Evolutionary conservation across 352 stramenopile species (phyloP), one percentile per base, ranked within the genome.

Genomic region (Globisporangium echinulatum): DNA sequence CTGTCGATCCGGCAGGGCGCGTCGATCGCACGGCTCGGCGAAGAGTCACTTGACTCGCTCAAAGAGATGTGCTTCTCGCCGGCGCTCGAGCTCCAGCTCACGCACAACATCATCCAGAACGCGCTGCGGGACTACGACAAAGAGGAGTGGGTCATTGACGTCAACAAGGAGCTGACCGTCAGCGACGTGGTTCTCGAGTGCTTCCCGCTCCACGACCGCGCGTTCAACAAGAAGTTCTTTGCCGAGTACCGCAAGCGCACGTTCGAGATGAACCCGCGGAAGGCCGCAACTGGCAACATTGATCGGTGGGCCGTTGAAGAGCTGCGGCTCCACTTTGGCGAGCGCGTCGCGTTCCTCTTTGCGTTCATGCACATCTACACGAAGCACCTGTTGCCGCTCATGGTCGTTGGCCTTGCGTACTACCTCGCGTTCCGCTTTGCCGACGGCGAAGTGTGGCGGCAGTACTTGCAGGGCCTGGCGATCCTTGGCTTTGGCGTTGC

Each of bases 321-420:
- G 55, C 67, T 95, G 5, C 85, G 85, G 25, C 70, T 95, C 19
- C 86, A 95, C 60, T 95, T 95, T 66, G 86, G 86, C 19, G 84
- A 94, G 67, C 86, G 84, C 13, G 86, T 95, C n/a, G 86, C 86
- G 36, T 95, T 95, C 60, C 64, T 94, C 7, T 95, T 95, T 60
- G 86, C 86, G 2, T 95, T 94, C 55, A 95, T 95, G 84, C 82
- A 94, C 63, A 92, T 94, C 63, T 95, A 95, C 73, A 93, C 79
- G 43, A 95, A 95, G 70, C 82, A 90, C 54, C 55, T 95, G 50
- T 37, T 91, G 63, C 85, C 85, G 25, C 69, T 95, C 13, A 91
- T 75, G 37, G 37, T 75, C 25, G 52, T 79, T 1, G 84, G 79
- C 40, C 69, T 92, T 7, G 53, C 76, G n/a, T 95, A 91, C 62